Base-by-base conservation (phyloP, 345 rosid species). In the Arabis hirsuta region DNA sequence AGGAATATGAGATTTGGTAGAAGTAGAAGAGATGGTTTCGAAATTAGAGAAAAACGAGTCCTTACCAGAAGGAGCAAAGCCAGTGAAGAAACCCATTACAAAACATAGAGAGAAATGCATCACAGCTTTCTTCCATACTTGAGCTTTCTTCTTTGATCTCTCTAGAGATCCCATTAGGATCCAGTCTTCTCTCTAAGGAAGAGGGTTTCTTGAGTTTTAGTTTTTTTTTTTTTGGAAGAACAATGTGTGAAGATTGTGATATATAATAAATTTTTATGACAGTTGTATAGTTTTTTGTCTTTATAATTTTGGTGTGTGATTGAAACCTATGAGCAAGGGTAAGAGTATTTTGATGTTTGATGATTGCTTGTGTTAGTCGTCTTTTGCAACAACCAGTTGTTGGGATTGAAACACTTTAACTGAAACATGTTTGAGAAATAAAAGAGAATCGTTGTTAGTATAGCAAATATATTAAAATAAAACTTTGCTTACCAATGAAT, bases 71-170 rank as follows among this genome's bases (percentile, higher is more conserved):
- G 99, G 97, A 71, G 99, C 97, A 75, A 90, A 86, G 31, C 98
- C 98, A 43, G 85, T 76, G 85, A 90, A 89, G 71, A 88, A 89
- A 9, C 98, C 98, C 91, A 90, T 88, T 38, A 87, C 86, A 61
- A 92, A 92, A 67, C 98, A 92, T 16, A 92, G 54, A 56, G 86
- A 76, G 78, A 93, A 93, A 72, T 87, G 98, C 24, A 87, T 83
- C 5, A 77, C 77, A 27, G 96, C 98, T 80, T 86, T 90, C 79
- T 87, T 89, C 98, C 97, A 93, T 79, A 87, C 19, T 64, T 78
- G 98, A 58, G 75, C 76, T 74, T 81, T 94, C 86, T 87, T 93
- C 85, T 85, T 93, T 62, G 98, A 83, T 82, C 94, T 84, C 65
- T 92, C 97, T 24, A 76, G 36, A 14, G 89, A 81, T 29, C 83